Evolutionary conservation across 2,329 filamentous ascomycete species (phyloP), one percentile per base, ranked within the genome.

Genomic region (Ophiosphaerella korrae): DNA sequence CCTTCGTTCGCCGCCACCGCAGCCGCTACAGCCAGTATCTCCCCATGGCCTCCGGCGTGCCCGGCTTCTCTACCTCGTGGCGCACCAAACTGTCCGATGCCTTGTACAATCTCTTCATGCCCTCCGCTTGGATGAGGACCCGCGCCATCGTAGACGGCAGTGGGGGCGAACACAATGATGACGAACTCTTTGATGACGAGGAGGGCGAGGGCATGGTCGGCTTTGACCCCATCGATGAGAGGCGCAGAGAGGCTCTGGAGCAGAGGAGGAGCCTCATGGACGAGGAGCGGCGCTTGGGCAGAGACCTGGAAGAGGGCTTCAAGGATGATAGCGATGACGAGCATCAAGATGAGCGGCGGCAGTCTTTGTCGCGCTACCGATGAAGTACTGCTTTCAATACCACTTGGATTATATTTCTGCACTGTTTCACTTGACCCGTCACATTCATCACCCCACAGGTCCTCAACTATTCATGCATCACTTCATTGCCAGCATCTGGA

Each of bases 291-390:
- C 80, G 91, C 55, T 66, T 96, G 54, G 93, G 90, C 71, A 80
- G 90, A 74, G 91, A 96, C 62, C 73, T 93, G 44, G 89, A 93
- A 70, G 82, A 88, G 64, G 88, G 87, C 0, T 90, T 90, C 67
- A 83, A 84, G 74, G 88, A 90, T 69, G 86, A 89, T 61, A 89
- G 87, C 67, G 85, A 88, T 48, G 84, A 87, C 33, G 84, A 86
- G 47, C 70, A 65, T 5, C 73, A 67, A 14, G 67, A 67, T 21
- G 66, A 63, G 34, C 53, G 57, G 38, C 36, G 60, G 40, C 45
- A 52, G 38, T 63, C 62, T 7, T 45, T 64, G 12, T 66, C 64
- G 31, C 41, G 58, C 23, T 37, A 51, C 31, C 50, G 40, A 35
- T 60, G 45, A 56, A 31, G 4, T 13, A n/a, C 21, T 9, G 26